Conservation (phyloP, 176 grass and related monocot genomes). For the Carex scoparia region DNA sequence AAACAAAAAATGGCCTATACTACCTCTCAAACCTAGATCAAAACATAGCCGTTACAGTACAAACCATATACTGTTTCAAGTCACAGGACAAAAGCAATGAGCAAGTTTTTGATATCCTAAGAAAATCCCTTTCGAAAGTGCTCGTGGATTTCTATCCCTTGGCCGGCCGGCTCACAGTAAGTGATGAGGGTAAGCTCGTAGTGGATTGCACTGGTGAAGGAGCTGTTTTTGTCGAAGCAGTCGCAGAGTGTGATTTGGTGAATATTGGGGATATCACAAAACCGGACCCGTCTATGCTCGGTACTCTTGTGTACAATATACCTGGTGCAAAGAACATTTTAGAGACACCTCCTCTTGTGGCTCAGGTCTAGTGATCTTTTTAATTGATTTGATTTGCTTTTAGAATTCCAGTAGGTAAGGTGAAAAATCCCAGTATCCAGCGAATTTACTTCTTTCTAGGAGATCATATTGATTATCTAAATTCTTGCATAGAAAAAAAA, state of each 20-base stretch:
- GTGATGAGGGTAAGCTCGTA: slow-evolving; percentile 49
- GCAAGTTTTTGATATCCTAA: slow-evolving; percentile 24
- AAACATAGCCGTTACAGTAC: slow-evolving; percentile 68
- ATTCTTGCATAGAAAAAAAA: not conserved
- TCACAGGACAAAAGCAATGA: not conserved
- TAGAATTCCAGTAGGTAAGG: not conserved
- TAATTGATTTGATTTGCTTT: slow-evolving; percentile 1
- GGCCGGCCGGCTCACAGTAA: slow-evolving; percentile 37
- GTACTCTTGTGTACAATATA: slow-evolving; percentile 57
- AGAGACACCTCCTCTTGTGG: slow-evolving; percentile 59
- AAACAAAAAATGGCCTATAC: slow-evolving; percentile 37
- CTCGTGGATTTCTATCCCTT: slow-evolving; percentile 58
- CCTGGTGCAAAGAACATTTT: slow-evolving; percentile 69
- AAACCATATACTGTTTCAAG: slow-evolving; percentile 74
- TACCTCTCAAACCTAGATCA: slow-evolving; percentile 76
- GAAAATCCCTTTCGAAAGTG: slow-evolving; percentile 52
- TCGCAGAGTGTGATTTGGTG: slow-evolving; percentile 44
- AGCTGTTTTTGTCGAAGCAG: slow-evolving; percentile 62
- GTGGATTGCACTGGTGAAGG: slow-evolving; percentile 62
- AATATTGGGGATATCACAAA: slow-evolving; percentile 53
- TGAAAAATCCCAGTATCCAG: not conserved
- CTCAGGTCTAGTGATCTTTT: slow-evolving; percentile 34
- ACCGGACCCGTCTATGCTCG: slow-evolving; percentile 46
- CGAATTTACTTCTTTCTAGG: not conserved
- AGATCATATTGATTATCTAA: not conserved